A percentile compares a stretch with the other conserved stretches of the same genome.
phyloP scores from a whole-genome alignment of 2,329 filamentous ascomycete genomes.

The Hirsutella minnesotensis region DNA sequence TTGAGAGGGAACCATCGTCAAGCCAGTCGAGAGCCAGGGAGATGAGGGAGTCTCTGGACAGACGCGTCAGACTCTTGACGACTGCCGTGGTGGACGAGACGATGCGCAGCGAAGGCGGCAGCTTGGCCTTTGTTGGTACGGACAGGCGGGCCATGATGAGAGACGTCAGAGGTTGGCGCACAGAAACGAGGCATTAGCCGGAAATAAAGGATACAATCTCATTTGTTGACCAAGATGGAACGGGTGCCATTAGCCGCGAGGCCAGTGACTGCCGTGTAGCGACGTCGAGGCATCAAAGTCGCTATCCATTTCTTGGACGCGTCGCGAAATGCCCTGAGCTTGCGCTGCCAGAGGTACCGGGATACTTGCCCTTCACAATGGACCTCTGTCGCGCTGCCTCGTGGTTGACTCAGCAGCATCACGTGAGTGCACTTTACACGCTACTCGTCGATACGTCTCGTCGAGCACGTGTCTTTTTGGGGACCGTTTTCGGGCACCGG shows the following conservation, averaged over 20 bases:
- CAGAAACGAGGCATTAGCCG: not conserved
- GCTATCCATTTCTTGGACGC: too few relatives aligned
- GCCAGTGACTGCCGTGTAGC: too few relatives aligned
- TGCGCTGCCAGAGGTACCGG: too few relatives aligned
- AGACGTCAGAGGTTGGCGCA: too few relatives aligned
- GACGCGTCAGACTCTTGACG: conserved; percentile 52
- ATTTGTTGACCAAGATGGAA: not conserved
- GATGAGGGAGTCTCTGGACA: conserved; percentile 62
- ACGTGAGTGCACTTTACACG: too few relatives aligned
- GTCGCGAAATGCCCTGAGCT: too few relatives aligned
- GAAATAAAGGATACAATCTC: not conserved
- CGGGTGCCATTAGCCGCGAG: not conserved
- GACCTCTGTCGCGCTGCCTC: too few relatives aligned
- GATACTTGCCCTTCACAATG: too few relatives aligned
- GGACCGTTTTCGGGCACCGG: too few relatives aligned
- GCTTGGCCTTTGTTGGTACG: conserved; percentile 58
- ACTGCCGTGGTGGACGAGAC: conserved; percentile 52
- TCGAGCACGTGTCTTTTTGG: too few relatives aligned
- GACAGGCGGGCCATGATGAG: conserved; percentile 42
- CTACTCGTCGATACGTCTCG: too few relatives aligned
- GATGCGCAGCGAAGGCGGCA: conserved; percentile 60
- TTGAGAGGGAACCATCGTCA: conserved; percentile 48
- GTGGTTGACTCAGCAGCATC: too few relatives aligned
- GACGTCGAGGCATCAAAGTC: not conserved
- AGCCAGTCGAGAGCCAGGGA: conserved; percentile 70